Percentiles rank a stretch among this genome's conserved stretches.
These are phyloP conservation scores for Trichoderma reesei DNA, from an alignment of 495 filamentous ascomycete genomes.

Conservation along the genomic window DNA sequence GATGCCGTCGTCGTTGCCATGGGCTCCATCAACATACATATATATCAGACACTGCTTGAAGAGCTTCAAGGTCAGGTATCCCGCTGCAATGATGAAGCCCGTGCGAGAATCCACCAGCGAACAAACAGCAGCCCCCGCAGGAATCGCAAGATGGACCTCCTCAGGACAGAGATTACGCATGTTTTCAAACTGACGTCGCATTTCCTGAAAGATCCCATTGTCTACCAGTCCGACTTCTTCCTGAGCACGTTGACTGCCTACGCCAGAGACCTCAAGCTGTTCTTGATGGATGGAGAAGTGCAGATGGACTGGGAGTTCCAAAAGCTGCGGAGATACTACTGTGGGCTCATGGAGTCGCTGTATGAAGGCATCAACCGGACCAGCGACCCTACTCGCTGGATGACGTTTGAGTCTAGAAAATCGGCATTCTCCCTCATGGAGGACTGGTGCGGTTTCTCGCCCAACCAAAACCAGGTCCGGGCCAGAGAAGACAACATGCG, in stretches of 20 bases:
- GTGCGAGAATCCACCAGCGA: conserved; percentile 72
- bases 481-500: conserved; percentile 82
- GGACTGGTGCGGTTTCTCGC: conserved; percentile 96
- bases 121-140: conserved; percentile 65
- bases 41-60: conserved; percentile 89
- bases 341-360: conserved; percentile 82
- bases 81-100: conserved; percentile 77
- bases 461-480: conserved; percentile 74
- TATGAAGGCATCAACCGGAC: conserved; percentile 87
- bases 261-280: conserved; percentile 84
- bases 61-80: conserved; percentile 76
- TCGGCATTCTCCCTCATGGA: conserved; percentile 95
- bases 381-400: conserved; percentile 78
- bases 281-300: conserved; percentile 84
- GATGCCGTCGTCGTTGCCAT: conserved; percentile 87
- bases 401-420: conserved; percentile 89
- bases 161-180: conserved; percentile 90
- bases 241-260: conserved; percentile 82
- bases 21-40: conserved; percentile 87
- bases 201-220: conserved; percentile 68
- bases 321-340: conserved; percentile 83
- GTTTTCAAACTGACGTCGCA: conserved; percentile 91
- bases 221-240: conserved; percentile 87
- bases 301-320: conserved; percentile 97
- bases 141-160: conserved; percentile 68